Evolutionary conservation across 805 yeast species (phyloP), one percentile per base, ranked within the genome.

Genomic region (Candida chauliodis): DNA sequence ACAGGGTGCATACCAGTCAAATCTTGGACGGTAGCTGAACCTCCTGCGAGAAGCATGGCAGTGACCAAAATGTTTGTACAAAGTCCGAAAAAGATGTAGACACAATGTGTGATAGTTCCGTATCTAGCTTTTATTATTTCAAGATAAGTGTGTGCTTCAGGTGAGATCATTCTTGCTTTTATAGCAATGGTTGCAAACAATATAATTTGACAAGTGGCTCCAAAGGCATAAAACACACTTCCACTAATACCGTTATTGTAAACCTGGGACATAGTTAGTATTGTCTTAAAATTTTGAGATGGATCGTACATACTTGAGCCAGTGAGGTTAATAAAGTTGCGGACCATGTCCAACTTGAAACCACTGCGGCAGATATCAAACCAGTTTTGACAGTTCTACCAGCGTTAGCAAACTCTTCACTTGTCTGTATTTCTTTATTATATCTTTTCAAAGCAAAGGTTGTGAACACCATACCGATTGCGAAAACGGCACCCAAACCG

Each of bases 331-430:
- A 53, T 20, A 59, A 49, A n/a, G 60, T 59, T n/a, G 70, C 71
- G 27, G 71, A 63, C 74, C 74, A 69, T 10, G 96, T 88, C 98
- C 98, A 90, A 7, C 91, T 81, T 9, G 91, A 81, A 7, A 89
- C 96, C 21, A 90, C 96, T 6, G 96, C 95, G 6, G 95, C 81
- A 4, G 91, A 81, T 45, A 88, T 82, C 48, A 90, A 69, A 34
- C 93, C 93, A 0, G 91, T 80, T 50, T 83, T 84, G 29, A 90
- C 95, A 3, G 87, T 71, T 56, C 96, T 76, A 47, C 96, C 96
- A 24, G 96, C 96, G 4, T 96, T 89, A 2, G 95, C 78, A 50
- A 90, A 90, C 56, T 89, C 96, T 63, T 90, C 97, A 3, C 96
- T 89, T 5, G 95, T 87, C 61, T 88, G 82, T 40, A 84, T 74